Evolutionary conservation across 371 early-diverging fungal species (phyloP).

Genomic region (Pancytospora philotis): DNA sequence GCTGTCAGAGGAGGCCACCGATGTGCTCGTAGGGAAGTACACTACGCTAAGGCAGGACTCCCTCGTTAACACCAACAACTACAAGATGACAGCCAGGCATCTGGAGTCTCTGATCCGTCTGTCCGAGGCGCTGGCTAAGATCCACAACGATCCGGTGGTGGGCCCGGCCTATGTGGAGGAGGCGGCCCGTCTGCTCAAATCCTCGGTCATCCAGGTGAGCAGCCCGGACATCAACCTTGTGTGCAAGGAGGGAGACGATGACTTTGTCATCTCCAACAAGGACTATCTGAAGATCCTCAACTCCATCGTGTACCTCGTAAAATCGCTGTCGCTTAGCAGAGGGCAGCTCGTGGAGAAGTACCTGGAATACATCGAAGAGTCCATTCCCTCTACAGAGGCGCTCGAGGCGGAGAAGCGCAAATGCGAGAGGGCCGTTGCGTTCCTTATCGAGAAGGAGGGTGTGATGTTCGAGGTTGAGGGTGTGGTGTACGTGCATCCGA

Average conservation of each 20-base stretch:
- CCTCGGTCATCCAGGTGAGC: constrained; percentile 79
- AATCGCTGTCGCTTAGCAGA: constrained; percentile 47
- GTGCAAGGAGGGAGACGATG: constrained; percentile 55
- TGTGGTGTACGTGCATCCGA: constrained; percentile 58
- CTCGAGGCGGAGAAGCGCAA: constrained; percentile 63
- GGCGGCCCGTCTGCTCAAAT: constrained; percentile 74
- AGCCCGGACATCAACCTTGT: constrained; percentile 67
- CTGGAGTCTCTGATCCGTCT: constrained; percentile 60
- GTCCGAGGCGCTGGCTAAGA: constrained; percentile 62
- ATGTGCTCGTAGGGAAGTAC: constrained; percentile 72
- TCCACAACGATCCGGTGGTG: constrained; percentile 49
- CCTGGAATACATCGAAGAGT: constrained; percentile 64
- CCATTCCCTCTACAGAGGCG: constrained; percentile 65
- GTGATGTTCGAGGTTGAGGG: constrained; percentile 55
- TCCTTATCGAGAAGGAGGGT: constrained; percentile 60
- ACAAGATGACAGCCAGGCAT: constrained; percentile 59
- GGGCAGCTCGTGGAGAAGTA: constrained; percentile 71
- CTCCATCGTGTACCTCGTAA: constrained; percentile 48
- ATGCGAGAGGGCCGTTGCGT: constrained; percentile 67
- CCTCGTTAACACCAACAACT: constrained; percentile 60
- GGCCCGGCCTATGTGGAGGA: constrained; percentile 69
- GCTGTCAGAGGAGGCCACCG: constrained; percentile 69
- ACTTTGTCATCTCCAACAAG: constrained; percentile 44
- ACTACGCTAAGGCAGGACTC: constrained; percentile 76
- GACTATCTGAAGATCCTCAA: constrained; percentile 50